Conservation (phyloP, 257 asterid genomes). For the Solanum pinnatisectum region DNA sequence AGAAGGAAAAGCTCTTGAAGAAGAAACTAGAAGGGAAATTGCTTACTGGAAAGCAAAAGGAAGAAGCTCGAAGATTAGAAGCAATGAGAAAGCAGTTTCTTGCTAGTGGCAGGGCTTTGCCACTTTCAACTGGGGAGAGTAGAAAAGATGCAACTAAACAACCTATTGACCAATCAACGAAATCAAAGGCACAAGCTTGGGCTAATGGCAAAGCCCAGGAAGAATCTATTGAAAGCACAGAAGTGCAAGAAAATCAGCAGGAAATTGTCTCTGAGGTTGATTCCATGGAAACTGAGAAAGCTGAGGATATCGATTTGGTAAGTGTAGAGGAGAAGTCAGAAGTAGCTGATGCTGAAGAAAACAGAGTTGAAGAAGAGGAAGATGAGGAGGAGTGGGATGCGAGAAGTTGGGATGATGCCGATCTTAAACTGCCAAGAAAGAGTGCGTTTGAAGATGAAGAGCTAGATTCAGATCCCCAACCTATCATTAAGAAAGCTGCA, state of each 20-base stretch:
- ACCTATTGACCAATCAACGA: slow-evolving; percentile 71
- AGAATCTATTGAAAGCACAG: slow-evolving; percentile 35
- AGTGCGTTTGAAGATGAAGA: slow-evolving; percentile 85
- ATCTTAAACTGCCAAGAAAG: slow-evolving; percentile 70
- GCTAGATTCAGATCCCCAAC: slow-evolving; percentile 64
- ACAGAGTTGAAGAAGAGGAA: slow-evolving; percentile 17
- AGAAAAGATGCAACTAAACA: slow-evolving; percentile 42
- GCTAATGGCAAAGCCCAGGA: slow-evolving; percentile 46
- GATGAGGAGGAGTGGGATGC: slow-evolving; percentile 94
- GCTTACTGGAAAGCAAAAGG: slow-evolving; percentile 81
- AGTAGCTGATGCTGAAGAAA: slow-evolving; percentile 39
- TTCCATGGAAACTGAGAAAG: slow-evolving; percentile 22
- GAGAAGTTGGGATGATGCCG: slow-evolving; percentile 93
- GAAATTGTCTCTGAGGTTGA: slow-evolving; percentile 32
- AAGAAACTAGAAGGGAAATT: slow-evolving; percentile 81
- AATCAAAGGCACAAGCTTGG: slow-evolving; percentile 53
- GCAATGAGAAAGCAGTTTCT: slow-evolving; percentile 83
- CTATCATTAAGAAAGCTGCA: slow-evolving; percentile 23
- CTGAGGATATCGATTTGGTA: slow-evolving; percentile 5
- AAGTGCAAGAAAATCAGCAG: slow-evolving; percentile 26
- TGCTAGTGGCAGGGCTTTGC: slow-evolving; percentile 47
- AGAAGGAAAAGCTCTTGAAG: slow-evolving; percentile 73
- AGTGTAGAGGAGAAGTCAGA: slow-evolving; percentile 28
- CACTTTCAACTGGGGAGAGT: slow-evolving; percentile 37
- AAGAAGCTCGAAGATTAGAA: slow-evolving; percentile 83